Evolutionary conservation across 805 yeast genomes (phyloP), one percentile per base, ranked within the genome.

Genomic region (Suhomyces sp.): DNA sequence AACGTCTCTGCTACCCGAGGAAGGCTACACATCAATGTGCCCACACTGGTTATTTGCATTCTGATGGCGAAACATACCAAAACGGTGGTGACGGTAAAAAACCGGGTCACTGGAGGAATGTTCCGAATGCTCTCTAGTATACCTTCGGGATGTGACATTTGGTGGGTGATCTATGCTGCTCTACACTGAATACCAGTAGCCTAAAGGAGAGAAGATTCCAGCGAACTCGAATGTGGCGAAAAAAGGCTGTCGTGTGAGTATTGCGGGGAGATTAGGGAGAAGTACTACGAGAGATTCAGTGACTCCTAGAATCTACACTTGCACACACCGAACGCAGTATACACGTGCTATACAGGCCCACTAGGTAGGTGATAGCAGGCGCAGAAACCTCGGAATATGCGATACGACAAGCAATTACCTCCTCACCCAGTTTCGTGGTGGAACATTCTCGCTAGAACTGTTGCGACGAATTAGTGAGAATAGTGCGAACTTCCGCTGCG

Each of bases 101-200:
- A 75, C 55, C 88, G 70, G 3, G 89, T 84, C 24, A 84, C 82
- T 3, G 87, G 86, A 1, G 89, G 89, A 6, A 85, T 81, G 35
- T 61, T 54, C 47, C 58, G 56, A 35, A 69, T 64, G 27, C 54
- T 57, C 9, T 66, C 69, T 13, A 61, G 42, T 38, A 38, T 38
- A 17, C 42, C 42, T 17, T 38, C 60, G 17, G 42, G 42, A 19
- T 38, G 42, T 38, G 42, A 38, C 42, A 38, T 38, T 17, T 15
- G 24, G 23, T 29, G 13, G n/a, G 36, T n/a, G 17, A n/a, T 33
- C 42, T 19, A 38, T 17, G 24, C 24, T 19, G 42, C 42, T 38
- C 8, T 17, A 17, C 17, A 17, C 33, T 29, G 33, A 29, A 2
- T 29, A 29, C 22, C 12, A 38, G 42, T 19, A 38, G 42, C 24